These are phyloP conservation scores for Cunninghamia lanceolata DNA, from an alignment of 75 land plant species.

Conservation along the genomic window DNA sequence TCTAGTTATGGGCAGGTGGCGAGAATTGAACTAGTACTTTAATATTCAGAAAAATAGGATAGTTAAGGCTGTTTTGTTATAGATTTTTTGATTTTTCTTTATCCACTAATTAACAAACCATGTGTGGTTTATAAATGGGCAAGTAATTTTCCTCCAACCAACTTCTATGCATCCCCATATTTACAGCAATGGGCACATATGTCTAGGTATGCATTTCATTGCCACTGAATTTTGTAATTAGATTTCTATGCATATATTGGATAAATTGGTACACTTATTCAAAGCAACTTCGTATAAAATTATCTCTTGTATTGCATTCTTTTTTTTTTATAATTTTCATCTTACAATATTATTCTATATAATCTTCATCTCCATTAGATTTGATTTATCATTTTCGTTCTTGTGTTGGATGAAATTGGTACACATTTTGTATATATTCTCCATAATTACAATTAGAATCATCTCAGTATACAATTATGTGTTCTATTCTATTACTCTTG, in stretches of 20 bases:
- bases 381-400: background rate
- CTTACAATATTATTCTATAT: background rate
- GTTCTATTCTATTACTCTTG: too few relatives aligned
- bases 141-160: slow-evolving; percentile 39
- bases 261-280: background rate
- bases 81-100: background rate
- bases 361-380: background rate
- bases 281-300: background rate
- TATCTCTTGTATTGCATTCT: background rate
- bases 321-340: background rate
- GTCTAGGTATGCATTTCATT: slow-evolving; percentile 31
- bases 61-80: background rate
- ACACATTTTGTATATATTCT: too few relatives aligned
- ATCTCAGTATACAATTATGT: too few relatives aligned
- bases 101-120: background rate
- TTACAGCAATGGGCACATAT: slow-evolving; percentile 57
- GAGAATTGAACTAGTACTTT: background rate
- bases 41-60: background rate
- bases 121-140: background rate
- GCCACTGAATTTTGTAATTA: background rate
- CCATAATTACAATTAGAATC: too few relatives aligned
- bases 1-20: background rate
- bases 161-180: slow-evolving; percentile 51
- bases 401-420: too few relatives aligned
- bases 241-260: background rate